Evolutionary conservation across 2,329 filamentous ascomycete species (phyloP), one percentile per base, ranked within the genome.

Genomic region (Cordyceps tenuipes): DNA sequence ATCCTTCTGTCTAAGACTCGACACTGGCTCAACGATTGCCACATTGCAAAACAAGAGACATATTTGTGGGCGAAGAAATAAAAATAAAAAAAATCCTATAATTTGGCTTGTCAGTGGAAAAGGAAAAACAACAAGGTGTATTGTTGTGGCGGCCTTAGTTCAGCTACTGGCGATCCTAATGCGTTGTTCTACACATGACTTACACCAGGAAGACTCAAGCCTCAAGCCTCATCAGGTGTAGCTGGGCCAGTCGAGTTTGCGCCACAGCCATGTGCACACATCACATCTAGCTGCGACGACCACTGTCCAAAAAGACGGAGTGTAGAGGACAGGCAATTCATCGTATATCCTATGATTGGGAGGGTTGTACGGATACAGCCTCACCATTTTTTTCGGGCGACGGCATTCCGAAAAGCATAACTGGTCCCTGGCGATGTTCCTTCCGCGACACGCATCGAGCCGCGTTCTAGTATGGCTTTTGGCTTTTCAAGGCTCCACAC

Each of bases 141-240:
- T 26, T 26, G 13, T 39, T 31, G 7, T 15, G 46, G 39, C 19
- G 34, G 34, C 29, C 31, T 29, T 19, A 19, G 15, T 49, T 49
- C 55, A 57, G 55, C 55, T 57, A 12, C 12, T 46, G 56, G 23
- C 56, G 56, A 52, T 59, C 48, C 23, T 57, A 15, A 21, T 31
- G 36, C 39, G 44, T 41, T 43, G 21, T 47, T 47, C 31, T 48
- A 57, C 55, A 21, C 55, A 57, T 57, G 55, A 57, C 55, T 57
- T 57, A 57, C 55, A 57, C 55, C 21, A 31, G 34, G 43, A 49
- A 57, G 55, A 46, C 47, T 57, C 39, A 43, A 57, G 55, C 55
- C 47, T 57, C 39, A 43, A 2, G 23, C 23, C 23, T 23, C 23
- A 23, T 23, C 23, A 23, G 23, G 23, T 23, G 4, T n/a, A n/a